phyloP scores from a whole-genome alignment of 805 yeast genomes.

The Candida chilensis region DNA sequence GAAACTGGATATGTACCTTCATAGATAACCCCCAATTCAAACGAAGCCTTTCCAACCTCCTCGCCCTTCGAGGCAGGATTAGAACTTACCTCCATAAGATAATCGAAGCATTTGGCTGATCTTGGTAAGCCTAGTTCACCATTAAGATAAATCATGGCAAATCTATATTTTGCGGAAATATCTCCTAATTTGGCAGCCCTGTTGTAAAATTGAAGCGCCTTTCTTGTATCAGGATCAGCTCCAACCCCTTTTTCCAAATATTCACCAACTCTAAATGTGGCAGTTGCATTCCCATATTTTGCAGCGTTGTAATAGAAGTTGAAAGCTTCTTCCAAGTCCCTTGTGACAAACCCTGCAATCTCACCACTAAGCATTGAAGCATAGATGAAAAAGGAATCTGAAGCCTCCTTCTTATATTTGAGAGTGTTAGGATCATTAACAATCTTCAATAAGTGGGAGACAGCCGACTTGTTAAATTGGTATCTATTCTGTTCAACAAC shows the following conservation, averaged over 20 bases:
- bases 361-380: slow-evolving; percentile 1
- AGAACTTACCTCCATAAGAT: slow-evolving; percentile 12
- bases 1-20: slow-evolving; percentile 38
- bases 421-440: slow-evolving; percentile 20
- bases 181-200: slow-evolving; percentile 31
- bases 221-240: slow-evolving; percentile 16
- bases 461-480: slow-evolving; percentile 24
- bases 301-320: neutral
- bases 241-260: slow-evolving; percentile 22
- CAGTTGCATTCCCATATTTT: slow-evolving; percentile 7
- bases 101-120: slow-evolving; percentile 21
- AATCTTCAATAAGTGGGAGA: slow-evolving; percentile 24
- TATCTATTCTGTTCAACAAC: slow-evolving; percentile 15
- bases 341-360: neutral
- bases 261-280: slow-evolving; percentile 11
- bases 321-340: neutral
- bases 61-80: slow-evolving; percentile 9
- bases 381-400: slow-evolving; percentile 6
- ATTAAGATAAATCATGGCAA: slow-evolving; percentile 24
- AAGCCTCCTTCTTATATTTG: slow-evolving; percentile 8
- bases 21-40: slow-evolving; percentile 29
- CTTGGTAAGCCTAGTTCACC: slow-evolving; percentile 16
- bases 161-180: slow-evolving; percentile 31
- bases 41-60: slow-evolving; percentile 30
- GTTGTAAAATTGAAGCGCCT: slow-evolving; percentile 22